Conservation (phyloP, 805 yeast species). For the Blastobotrys chiropterorum region DNA sequence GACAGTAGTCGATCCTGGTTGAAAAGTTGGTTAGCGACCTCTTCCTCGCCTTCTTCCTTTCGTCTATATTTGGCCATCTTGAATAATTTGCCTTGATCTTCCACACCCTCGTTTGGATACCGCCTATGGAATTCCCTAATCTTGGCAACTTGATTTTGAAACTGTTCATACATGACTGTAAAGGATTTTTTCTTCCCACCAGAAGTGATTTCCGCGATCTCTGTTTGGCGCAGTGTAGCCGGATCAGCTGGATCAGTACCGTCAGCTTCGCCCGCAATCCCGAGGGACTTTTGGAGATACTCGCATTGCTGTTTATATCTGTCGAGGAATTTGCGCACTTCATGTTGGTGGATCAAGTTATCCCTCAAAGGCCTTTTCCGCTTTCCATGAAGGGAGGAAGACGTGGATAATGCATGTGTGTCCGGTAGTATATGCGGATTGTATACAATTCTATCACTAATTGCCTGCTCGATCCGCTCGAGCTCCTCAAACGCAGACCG, state of each 20-base stretch:
- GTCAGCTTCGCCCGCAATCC: neutral
- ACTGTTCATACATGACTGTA: constrained; percentile 29
- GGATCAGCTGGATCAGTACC: constrained; percentile 1
- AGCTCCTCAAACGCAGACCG: constrained; percentile 41
- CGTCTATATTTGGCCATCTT: constrained; percentile 8
- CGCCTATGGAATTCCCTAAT: constrained; percentile 30
- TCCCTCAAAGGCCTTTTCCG: constrained; percentile 45
- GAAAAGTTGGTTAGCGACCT: constrained; percentile 32
- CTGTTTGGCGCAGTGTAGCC: constrained; percentile 13
- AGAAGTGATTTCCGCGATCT: constrained; percentile 11
- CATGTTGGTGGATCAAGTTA: constrained; percentile 59
- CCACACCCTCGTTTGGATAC: constrained; percentile 29
- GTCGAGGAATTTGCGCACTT: constrained; percentile 46
- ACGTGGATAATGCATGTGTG: constrained; percentile 18
- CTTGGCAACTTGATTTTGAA: constrained; percentile 34
- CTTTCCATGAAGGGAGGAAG: constrained; percentile 29
- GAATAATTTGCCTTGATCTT: constrained; percentile 22
- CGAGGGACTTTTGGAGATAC: constrained; percentile 12
- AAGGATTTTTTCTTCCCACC: constrained; percentile 4
- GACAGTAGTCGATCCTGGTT: constrained; percentile 36
- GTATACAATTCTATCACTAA: constrained; percentile 48
- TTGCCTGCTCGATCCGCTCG: constrained; percentile 64
- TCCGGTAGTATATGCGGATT: constrained; percentile 52
- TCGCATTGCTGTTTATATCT: constrained; percentile 37
- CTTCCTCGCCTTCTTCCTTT: constrained; percentile 12